Evolutionary conservation across 495 filamentous ascomycete genomes (phyloP), one percentile per base, ranked within the genome.

Genomic region (Xylaria sp.): DNA sequence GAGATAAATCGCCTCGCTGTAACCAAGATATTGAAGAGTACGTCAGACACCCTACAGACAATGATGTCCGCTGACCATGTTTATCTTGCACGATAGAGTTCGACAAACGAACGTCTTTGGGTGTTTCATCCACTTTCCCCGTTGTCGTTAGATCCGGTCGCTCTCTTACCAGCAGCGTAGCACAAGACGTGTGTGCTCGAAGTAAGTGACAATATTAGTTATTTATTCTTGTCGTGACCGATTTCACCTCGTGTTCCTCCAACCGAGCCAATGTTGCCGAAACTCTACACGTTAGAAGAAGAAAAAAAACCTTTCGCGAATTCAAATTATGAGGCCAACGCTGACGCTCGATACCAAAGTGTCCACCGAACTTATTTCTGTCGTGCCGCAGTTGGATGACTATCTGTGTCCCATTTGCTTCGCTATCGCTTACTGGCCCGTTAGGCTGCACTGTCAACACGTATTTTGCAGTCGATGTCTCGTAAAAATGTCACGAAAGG

Each of bases 1-100:
- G 90, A 92, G 73, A 87, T 93, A 48, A 94, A 94, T 72, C 84
- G 85, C 61, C 83, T 82, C 21, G 92, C 92, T 0, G 86, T 93
- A 74, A 82, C 77, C 24, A 94, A 94, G 79, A 94, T 94, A 35
- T 82, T 94, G 73, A 94, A 94, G 79, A 94, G 91, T 91, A 77
- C 73, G 85, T 77, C 19, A 21, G 35, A 26, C 35, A 26, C 33
- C 11, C 46, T 43, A 43, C 57, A 59, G 33, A 29, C 8, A 11
- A 59, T 3, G 2, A 9, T 37, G 12, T n/a, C n/a, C 11, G 31
- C 52, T 80, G 31, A 74, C 62, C 24, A 62, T 61, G 19, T n/a
- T 67, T 29, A 43, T 44, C 40, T 29, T 44, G 31, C n/a, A 43
- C 35, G 33, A 31, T 71, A 92, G 91, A 94, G 82, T 94, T 94